Evolutionary conservation across 73 alveolate species (phyloP).

Genomic region (Halteria grandinella): DNA sequence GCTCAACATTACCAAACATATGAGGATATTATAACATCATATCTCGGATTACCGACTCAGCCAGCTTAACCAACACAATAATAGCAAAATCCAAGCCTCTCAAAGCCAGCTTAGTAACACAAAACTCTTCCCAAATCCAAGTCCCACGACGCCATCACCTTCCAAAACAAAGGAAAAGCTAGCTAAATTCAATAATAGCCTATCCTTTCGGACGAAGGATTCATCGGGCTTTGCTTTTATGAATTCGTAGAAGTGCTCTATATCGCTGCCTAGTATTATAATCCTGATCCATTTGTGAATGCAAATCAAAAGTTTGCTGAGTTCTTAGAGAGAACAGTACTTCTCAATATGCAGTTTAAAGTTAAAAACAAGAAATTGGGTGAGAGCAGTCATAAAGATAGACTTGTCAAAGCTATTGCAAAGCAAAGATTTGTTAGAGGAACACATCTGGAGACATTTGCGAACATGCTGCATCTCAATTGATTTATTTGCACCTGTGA

Average conservation of each 20-base stretch:
- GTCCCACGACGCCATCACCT: neutral
- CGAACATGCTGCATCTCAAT: conserved; percentile 1
- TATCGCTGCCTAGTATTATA: conserved; percentile 23
- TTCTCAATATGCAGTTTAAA: conserved; percentile 18
- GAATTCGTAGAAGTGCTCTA: conserved; percentile 44
- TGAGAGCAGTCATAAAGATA: conserved; percentile 38
- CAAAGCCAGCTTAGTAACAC: neutral
- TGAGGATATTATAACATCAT: neutral
- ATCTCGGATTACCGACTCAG: neutral
- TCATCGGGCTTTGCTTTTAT: neutral
- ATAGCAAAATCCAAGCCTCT: neutral
- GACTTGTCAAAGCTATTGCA: neutral
- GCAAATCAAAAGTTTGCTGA: conserved; percentile 43
- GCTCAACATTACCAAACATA: no score
- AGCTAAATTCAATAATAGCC: neutral
- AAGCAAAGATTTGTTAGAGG: conserved; percentile 37
- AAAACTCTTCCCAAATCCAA: neutral
- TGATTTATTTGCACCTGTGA: no score
- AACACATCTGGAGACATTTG: conserved; percentile 22
- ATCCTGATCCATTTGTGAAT: conserved; percentile 50
- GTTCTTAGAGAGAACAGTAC: conserved; percentile 37
- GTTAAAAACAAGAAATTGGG: conserved; percentile 11
- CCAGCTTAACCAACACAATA: neutral
- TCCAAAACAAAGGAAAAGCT: conserved; percentile 1
- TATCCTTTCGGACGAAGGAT: neutral